Percentiles rank a stretch among this genome's conserved stretches.
Evolutionary conservation across 106 monocot species (phyloP).

Genomic region (Cymbidium sinense): DNA sequence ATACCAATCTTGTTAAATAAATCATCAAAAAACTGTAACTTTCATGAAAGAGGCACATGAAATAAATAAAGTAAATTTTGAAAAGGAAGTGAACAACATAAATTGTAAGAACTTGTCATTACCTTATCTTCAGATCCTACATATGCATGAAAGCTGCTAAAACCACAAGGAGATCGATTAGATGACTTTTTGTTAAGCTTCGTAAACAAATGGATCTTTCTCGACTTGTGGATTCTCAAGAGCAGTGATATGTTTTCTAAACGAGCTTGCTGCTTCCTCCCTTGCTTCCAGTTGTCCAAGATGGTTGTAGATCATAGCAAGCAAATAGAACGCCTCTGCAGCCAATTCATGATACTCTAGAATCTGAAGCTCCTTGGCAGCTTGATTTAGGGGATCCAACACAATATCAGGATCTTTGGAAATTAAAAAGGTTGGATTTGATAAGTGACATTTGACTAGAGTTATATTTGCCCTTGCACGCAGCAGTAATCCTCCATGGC

Average conservation of each 20-base stretch:
- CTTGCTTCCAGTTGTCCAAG: conserved; percentile 58
- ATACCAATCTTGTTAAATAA: too few relatives aligned
- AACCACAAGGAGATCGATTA: neutral
- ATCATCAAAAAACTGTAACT: too few relatives aligned
- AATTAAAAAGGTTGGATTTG: conserved; percentile 65
- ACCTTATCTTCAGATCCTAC: neutral
- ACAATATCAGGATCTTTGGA: conserved; percentile 45
- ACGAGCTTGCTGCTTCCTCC: conserved; percentile 71
- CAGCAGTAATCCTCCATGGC: conserved; percentile 92
- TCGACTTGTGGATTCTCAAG: conserved; percentile 41
- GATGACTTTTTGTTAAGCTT: neutral
- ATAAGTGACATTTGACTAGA: conserved; percentile 66
- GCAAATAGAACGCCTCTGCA: conserved; percentile 84
- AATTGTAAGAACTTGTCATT: too few relatives aligned
- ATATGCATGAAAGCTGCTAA: neutral
- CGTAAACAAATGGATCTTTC: conserved; percentile 21
- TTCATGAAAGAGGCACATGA: too few relatives aligned
- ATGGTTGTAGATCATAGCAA: conserved; percentile 55
- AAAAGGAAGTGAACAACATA: too few relatives aligned
- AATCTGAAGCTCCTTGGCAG: conserved; percentile 66
- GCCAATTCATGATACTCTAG: conserved; percentile 89
- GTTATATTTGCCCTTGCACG: conserved; percentile 74
- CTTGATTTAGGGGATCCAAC: conserved; percentile 72
- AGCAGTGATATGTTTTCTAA: conserved; percentile 49
- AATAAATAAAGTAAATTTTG: too few relatives aligned